phyloP scores from a whole-genome alignment of 768 basidiomycete genomes.

The Nidularia pulvinata region DNA sequence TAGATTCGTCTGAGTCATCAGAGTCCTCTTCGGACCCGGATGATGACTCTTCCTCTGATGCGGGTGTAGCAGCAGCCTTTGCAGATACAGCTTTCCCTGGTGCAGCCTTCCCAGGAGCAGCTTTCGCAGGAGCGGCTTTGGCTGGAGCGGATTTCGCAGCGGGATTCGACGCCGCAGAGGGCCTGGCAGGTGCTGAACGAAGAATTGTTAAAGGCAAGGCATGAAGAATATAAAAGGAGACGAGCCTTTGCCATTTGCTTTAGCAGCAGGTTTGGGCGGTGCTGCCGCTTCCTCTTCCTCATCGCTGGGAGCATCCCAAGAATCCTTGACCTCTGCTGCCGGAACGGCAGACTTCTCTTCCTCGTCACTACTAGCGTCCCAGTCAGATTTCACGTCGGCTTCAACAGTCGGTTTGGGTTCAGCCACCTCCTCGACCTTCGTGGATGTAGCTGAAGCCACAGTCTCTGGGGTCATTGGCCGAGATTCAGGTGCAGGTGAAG shows the following conservation, averaged over 20 bases:
- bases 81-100: slow-evolving; percentile 12
- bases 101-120: slow-evolving; percentile 14
- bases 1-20: slow-evolving; percentile 35
- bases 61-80: slow-evolving; percentile 13
- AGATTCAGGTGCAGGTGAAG: slow-evolving; percentile 54
- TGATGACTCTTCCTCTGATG: slow-evolving; percentile 26
- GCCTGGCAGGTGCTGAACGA: slow-evolving; percentile 8
- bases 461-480: slow-evolving; percentile 50
- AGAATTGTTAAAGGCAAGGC: no score
- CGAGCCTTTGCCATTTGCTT: not conserved
- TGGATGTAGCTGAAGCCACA: slow-evolving; percentile 18
- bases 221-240: not conserved
- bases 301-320: slow-evolving; percentile 52
- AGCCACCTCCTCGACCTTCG: slow-evolving; percentile 6
- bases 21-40: slow-evolving; percentile 39
- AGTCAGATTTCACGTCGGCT: slow-evolving; percentile 39
- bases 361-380: slow-evolving; percentile 74
- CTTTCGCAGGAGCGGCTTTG: slow-evolving; percentile 19
- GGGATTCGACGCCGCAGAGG: slow-evolving; percentile 8
- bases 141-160: slow-evolving; percentile 19
- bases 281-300: slow-evolving; percentile 28
- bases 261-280: slow-evolving; percentile 5
- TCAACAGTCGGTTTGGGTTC: slow-evolving; percentile 18
- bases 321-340: slow-evolving; percentile 32
- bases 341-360: slow-evolving; percentile 27